phyloP scores from a whole-genome alignment of 352 stramenopile genomes.

The Thalassiosira sp. region DNA sequence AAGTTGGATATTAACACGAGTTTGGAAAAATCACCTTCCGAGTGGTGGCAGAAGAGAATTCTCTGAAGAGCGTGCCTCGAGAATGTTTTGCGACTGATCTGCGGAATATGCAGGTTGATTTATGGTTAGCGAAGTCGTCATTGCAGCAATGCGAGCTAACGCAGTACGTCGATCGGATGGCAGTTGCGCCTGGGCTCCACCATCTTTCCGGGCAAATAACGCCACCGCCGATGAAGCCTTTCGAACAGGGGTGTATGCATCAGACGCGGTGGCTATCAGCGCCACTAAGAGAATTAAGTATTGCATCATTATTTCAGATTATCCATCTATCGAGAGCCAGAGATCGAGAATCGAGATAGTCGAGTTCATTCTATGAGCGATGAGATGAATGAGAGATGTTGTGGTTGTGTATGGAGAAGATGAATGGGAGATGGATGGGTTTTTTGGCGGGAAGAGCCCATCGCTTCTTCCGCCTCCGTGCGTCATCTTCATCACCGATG shows the following conservation, averaged over 20 bases:
- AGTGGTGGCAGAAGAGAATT: constrained; percentile 59
- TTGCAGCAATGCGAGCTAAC: constrained; percentile 7
- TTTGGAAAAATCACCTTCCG: too few species aligned
- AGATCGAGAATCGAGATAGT: too few species aligned
- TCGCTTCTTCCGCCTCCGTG: too few species aligned
- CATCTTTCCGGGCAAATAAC: background rate
- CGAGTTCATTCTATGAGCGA: too few species aligned
- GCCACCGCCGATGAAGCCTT: background rate
- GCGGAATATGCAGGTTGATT: constrained; percentile 1
- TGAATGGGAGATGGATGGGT: too few species aligned
- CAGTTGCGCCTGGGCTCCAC: background rate
- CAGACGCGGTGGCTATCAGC: background rate
- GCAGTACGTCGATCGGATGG: constrained; percentile 6
- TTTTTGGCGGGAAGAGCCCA: too few species aligned
- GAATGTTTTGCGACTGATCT: constrained; percentile 17
- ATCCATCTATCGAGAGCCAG: too few species aligned
- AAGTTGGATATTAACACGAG: too few species aligned
- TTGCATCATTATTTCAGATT: background rate
- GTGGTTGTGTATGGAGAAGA: too few species aligned
- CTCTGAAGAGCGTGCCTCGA: constrained; percentile 56
- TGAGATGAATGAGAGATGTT: too few species aligned
- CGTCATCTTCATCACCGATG: too few species aligned
- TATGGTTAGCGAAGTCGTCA: background rate
- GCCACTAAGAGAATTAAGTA: background rate
- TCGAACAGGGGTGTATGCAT: background rate